Conservation (phyloP, 2,329 filamentous ascomycete species). For the Colletotrichum phormii region DNA sequence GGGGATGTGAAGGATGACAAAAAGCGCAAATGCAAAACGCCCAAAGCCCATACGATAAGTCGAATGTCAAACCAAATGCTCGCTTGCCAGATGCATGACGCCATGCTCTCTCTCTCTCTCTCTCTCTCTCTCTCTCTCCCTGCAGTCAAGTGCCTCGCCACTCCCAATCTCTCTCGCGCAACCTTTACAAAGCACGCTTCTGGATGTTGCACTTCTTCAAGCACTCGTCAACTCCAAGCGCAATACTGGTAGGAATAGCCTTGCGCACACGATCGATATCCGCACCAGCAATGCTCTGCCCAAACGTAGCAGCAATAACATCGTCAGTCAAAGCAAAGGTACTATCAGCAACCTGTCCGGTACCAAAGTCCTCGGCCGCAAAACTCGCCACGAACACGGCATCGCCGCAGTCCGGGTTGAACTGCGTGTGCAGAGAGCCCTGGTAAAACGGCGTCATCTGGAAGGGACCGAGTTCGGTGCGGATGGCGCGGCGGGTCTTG, state of each 20-base stretch:
- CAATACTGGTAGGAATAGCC: slow-evolving; percentile 60
- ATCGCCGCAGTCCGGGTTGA: slow-evolving; percentile 65
- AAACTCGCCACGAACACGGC: slow-evolving; percentile 64
- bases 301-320: slow-evolving; percentile 59
- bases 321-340: slow-evolving; percentile 59
- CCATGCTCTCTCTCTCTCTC: neutral
- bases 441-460: slow-evolving; percentile 67
- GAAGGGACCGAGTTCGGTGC: slow-evolving; percentile 51
- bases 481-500: slow-evolving; percentile 46
- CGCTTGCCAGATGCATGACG: neutral
- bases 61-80: neutral
- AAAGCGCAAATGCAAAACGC: neutral
- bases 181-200: slow-evolving; percentile 26
- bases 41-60: neutral
- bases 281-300: slow-evolving; percentile 56
- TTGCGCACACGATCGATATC: slow-evolving; percentile 58
- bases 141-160: too few species aligned
- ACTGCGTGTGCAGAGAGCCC: slow-evolving; percentile 66
- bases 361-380: slow-evolving; percentile 62
- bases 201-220: slow-evolving; percentile 58
- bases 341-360: slow-evolving; percentile 62
- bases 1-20: neutral
- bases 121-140: too few species aligned
- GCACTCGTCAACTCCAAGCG: slow-evolving; percentile 62
- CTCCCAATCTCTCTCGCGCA: neutral